Evolutionary conservation across 2,329 filamentous ascomycete species (phyloP), one percentile per base, ranked within the genome.

Genomic region (Westerdykella sp.): DNA sequence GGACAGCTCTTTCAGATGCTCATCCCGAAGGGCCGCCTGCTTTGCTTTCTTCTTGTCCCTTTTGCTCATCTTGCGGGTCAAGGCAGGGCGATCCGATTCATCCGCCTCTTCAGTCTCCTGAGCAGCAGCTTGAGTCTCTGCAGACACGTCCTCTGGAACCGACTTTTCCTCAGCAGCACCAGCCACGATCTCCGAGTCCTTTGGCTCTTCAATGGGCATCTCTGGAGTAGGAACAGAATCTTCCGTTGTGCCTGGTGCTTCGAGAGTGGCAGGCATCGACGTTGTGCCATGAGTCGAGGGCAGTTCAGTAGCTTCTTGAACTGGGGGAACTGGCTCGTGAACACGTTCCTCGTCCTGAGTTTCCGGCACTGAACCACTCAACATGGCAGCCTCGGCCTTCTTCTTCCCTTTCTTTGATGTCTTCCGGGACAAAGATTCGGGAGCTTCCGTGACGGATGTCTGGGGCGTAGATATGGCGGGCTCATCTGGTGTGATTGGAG

Each of bases 401-500:
- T 31, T 43, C 34, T 42, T 42, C 28, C 65, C 62, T 37, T 69
- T 70, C 55, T 70, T 69, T n/a, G 61, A 56, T 46, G 50, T 54
- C 46, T 62, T 63, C 6, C 28, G 38, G 3, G 38, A n/a, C 15
- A 40, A 15, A 5, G 14, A 2, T 14, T 4, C n/a, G 2, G 38
- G 15, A 7, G 16, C 7, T 14, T 38, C 36, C 13, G 22, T 21
- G 3, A 18, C 22, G 12, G 16, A 10, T 9, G 13, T 21, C n/a
- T 18, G 15, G n/a, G 36, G 12, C n/a, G 7, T 14, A 12, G 35
- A 23, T 18, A 22, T 34, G 32, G 32, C 6, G 6, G 15, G 13
- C 12, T 38, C 16, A 14, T 21, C 36, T 25, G 14, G 14, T 15
- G 9, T 10, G n/a, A 13, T 35, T 14, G 32, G 5, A 14, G 10